These are phyloP conservation scores for Turritis glabra DNA, from an alignment of 345 rosid genomes.

Conservation along the genomic window DNA sequence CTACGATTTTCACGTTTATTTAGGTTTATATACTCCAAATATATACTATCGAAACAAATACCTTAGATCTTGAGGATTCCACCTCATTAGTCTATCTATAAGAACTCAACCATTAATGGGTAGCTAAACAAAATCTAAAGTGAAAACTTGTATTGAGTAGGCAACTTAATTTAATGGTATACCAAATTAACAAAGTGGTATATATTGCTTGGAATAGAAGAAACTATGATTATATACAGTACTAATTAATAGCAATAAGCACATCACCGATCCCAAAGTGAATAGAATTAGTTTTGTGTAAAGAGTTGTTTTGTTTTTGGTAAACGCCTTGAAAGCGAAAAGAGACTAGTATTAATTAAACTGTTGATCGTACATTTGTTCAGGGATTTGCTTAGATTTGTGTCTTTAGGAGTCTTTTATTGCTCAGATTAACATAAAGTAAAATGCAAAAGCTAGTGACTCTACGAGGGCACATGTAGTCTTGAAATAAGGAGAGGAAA, in stretches of 20 bases:
- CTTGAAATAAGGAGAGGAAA: conserved; percentile 37
- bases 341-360: conserved; percentile 4
- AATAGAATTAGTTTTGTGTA: conserved; percentile 21
- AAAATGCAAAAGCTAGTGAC: conserved; percentile 32
- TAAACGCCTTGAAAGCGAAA: conserved; percentile 25
- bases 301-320: conserved; percentile 35
- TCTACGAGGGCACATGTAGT: conserved; percentile 35
- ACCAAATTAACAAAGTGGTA: conserved; percentile 27
- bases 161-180: not conserved
- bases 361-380: conserved; percentile 38
- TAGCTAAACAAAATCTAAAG: conserved; percentile 9
- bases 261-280: conserved; percentile 41
- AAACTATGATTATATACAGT: conserved; percentile 16
- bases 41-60: no score
- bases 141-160: conserved; percentile 5
- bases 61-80: not conserved
- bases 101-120: not conserved
- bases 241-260: conserved; percentile 23
- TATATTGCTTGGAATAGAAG: conserved; percentile 28
- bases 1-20: no score
- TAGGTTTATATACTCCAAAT: no score
- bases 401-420: conserved; percentile 42
- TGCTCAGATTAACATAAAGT: conserved; percentile 30
- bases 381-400: conserved; percentile 75
- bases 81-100: not conserved